Evolutionary conservation across 371 early-diverging fungal genomes (phyloP), one percentile per base, ranked within the genome.

Genomic region (Mortierella sp.): DNA sequence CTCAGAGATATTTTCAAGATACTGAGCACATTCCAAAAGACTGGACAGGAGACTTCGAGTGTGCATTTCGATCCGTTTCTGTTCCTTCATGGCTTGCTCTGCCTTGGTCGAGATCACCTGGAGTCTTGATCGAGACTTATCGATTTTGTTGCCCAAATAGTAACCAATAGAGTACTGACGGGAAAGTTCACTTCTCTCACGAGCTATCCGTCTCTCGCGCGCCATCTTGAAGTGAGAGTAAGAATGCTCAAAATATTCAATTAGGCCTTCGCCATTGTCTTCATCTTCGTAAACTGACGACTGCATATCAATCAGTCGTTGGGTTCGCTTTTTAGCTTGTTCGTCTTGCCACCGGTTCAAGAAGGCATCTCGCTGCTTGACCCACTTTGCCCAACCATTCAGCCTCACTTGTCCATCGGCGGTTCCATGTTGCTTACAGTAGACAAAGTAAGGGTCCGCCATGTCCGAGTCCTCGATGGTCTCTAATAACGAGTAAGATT

Each of bases 371-470:
- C 82, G 75, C 30, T 70, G 69, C 45, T 70, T 72, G 26, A 75
- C 74, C 85, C 85, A 84, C 23, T 70, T 80, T n/a, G 81, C 83
- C 81, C 82, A 81, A 0, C 69, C 74, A 51, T 83, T 84, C 15
- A 75, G 65, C 29, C 65, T 67, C 23, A 68, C 16, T 16, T 81
- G 63, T 1, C 80, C 74, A 55, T 81, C 66, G 4, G 76, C n/a
- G 14, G 80, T 65, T 4, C 83, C 74, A 55, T 82, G 83, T 28
- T 75, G 69, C 53, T 75, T 70, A 61, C 84, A 84, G 57, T 81
- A 83, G 53, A 71, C 74, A 60, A 84, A 84, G 65, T 84, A 84
- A 14, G 84, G 84, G 45, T 84, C 81, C 4, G 85, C 73, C 65
- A 84, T 80, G 11, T 80, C 75, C 11, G 81, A 66, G 23, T 81